Conservation (phyloP, 2,329 filamentous ascomycete genomes). For the Neopestalotiopsis sp. region DNA sequence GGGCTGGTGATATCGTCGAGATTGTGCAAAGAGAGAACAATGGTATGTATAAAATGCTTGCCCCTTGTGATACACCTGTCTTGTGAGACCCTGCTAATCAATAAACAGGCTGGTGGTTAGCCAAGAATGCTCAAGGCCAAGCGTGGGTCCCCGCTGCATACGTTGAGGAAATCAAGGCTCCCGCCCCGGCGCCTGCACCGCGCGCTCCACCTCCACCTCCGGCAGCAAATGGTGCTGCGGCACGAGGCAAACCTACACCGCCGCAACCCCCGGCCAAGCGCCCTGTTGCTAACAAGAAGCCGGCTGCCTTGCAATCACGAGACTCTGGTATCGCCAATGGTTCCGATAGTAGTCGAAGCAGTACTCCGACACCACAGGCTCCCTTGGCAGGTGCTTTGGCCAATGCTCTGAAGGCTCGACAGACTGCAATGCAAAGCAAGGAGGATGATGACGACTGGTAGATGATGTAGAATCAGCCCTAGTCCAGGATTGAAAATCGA, state of each 20-base stretch:
- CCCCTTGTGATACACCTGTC: background rate
- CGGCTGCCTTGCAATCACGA: conserved; percentile 70
- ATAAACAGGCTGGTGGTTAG: conserved; percentile 89
- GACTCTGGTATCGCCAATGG: conserved; percentile 71
- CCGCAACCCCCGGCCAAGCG: conserved; percentile 83
- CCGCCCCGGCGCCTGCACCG: conserved; percentile 66
- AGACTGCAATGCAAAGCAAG: conserved; percentile 76
- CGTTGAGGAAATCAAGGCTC: conserved; percentile 77
- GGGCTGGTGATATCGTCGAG: conserved; percentile 80
- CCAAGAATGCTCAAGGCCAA: conserved; percentile 73
- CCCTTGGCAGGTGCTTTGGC: conserved; percentile 70
- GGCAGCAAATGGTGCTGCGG: conserved; percentile 48
- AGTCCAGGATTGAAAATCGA: background rate
- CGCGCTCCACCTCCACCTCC: conserved; percentile 71
- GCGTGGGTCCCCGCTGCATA: conserved; percentile 96
- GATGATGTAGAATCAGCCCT: conserved; percentile 15
- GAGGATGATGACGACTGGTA: conserved; percentile 77
- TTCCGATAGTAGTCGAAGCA: conserved; percentile 68
- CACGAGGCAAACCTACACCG: conserved; percentile 70
- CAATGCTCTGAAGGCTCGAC: conserved; percentile 77
- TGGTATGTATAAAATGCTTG: conserved; percentile 70
- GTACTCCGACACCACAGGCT: conserved; percentile 73
- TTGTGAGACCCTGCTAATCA: conserved; percentile 37
- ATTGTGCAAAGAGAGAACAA: conserved; percentile 95
- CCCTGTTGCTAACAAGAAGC: conserved; percentile 75